Percentiles rank a stretch among this genome's conserved stretches.
Conservation (phyloP, 371 early-diverging fungal species). For the Cokeromyces recurvatus region DNA sequence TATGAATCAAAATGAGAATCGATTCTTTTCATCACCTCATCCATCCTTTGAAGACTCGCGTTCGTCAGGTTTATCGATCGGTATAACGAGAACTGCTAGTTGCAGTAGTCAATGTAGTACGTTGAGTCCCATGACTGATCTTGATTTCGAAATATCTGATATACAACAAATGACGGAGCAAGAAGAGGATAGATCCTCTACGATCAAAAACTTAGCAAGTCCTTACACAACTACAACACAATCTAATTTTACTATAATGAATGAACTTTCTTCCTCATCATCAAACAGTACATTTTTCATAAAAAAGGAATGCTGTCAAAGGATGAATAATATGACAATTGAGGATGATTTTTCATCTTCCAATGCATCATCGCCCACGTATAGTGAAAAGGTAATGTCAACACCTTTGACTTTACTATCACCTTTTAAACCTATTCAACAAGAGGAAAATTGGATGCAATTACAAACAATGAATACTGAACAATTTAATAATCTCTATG, state of each 20-base stretch:
- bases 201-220: no score
- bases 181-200: no score
- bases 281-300: background rate
- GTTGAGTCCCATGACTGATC: conserved; percentile 24
- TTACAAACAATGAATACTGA: no score
- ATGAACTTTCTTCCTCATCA: background rate
- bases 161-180: background rate
- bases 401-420: conserved; percentile 26
- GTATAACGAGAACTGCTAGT: conserved; percentile 6
- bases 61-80: conserved; percentile 14
- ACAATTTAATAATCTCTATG: no score
- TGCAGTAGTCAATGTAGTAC: conserved; percentile 28
- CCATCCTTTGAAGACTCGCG: conserved; percentile 12
- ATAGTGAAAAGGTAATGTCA: background rate
- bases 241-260: no score
- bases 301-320: no score
- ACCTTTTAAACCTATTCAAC: conserved; percentile 24
- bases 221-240: no score
- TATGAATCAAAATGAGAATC: background rate
- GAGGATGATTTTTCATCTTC: conserved; percentile 27
- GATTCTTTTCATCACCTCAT: conserved; percentile 6
- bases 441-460: no score
- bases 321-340: no score
- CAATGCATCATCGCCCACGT: conserved; percentile 27
- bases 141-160: conserved; percentile 28